phyloP scores from a whole-genome alignment of 2,329 filamentous ascomycete genomes.

The Aspergillus chevalieri region DNA sequence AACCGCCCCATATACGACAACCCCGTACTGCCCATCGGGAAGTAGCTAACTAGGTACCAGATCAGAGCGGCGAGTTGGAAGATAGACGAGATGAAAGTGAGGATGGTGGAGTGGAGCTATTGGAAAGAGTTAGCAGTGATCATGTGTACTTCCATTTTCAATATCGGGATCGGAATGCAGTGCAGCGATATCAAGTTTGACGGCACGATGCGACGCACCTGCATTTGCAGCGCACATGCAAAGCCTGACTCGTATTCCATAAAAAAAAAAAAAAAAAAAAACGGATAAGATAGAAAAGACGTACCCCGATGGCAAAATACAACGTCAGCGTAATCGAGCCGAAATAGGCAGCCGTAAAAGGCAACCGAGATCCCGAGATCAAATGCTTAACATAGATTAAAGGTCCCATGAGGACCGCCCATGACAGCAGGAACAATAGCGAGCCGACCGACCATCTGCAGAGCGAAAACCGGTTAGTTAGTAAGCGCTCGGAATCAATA shows the following conservation, averaged over 20 bases:
- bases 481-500: conserved; percentile 11
- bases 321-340: conserved; percentile 84
- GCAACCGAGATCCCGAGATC: conserved; percentile 73
- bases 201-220: background rate
- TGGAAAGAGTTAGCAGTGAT: conserved; percentile 4
- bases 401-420: conserved; percentile 91
- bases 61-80: conserved; percentile 74
- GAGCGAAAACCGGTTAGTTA: conserved; percentile 21
- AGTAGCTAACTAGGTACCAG: conserved; percentile 97
- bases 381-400: conserved; percentile 77
- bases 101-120: conserved; percentile 74
- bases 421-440: conserved; percentile 80
- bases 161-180: too few species aligned
- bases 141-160: too few species aligned
- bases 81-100: conserved; percentile 78
- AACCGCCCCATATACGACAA: conserved; percentile 80
- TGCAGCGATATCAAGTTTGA: background rate
- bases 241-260: background rate
- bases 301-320: conserved; percentile 86
- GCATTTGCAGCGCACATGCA: background rate
- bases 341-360: conserved; percentile 93
- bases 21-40: conserved; percentile 90
- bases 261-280: conserved; percentile 1
- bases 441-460: conserved; percentile 91
- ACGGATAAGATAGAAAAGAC: conserved; percentile 37